A percentile compares a stretch with the other conserved stretches of the same genome.
Conservation (phyloP, 2,329 filamentous ascomycete species). For the Aspergillus fischeri region DNA sequence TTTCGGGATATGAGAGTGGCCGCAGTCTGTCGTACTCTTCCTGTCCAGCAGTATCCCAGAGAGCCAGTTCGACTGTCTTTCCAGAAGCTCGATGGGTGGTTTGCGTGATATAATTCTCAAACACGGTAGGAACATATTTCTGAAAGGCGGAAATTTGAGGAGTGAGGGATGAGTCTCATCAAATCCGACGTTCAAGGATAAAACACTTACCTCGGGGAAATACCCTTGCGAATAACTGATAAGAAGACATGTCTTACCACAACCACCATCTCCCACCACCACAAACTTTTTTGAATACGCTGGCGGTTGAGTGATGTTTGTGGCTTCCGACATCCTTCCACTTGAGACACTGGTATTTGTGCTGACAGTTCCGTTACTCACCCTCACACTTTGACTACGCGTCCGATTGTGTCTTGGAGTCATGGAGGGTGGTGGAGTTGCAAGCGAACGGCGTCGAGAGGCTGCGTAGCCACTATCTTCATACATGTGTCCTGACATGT, state of each 20-base stretch:
- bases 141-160: slow-evolving; percentile 36
- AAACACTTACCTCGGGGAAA: slow-evolving; percentile 80
- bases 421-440: slow-evolving; percentile 36
- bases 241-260: slow-evolving; percentile 95
- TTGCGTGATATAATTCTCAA: slow-evolving; percentile 99
- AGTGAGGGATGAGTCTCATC: background rate
- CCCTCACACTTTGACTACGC: slow-evolving; percentile 57
- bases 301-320: slow-evolving; percentile 83
- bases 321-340: slow-evolving; percentile 72
- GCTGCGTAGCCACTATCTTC: slow-evolving; percentile 50
- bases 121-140: slow-evolving; percentile 99
- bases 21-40: slow-evolving; percentile 97
- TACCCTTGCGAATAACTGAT: slow-evolving; percentile 99
- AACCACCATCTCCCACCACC: slow-evolving; percentile 95
- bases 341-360: slow-evolving; percentile 71
- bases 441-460: slow-evolving; percentile 54
- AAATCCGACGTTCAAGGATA: background rate
- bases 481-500: slow-evolving; percentile 34
- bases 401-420: slow-evolving; percentile 45
- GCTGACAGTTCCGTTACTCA: slow-evolving; percentile 86
- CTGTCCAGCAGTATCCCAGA: slow-evolving; percentile 98
- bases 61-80: slow-evolving; percentile 91
- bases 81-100: slow-evolving; percentile 81
- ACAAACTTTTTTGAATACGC: slow-evolving; percentile 99
- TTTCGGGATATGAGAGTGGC: slow-evolving; percentile 95